phyloP scores from a whole-genome alignment of 2,329 filamentous ascomycete genomes.

The Sarocladium kiliense region DNA sequence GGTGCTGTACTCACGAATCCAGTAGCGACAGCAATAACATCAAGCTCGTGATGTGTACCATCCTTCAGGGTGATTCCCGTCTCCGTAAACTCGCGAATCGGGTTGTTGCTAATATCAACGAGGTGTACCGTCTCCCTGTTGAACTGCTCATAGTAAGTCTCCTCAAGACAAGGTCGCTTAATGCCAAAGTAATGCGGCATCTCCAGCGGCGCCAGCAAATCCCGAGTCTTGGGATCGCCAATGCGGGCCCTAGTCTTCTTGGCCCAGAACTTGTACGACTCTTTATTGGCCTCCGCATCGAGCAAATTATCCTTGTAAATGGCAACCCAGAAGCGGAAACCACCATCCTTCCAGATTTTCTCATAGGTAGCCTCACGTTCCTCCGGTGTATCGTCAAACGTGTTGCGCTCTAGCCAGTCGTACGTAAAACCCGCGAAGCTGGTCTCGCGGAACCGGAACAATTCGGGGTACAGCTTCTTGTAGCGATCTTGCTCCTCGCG shows the following conservation, averaged over 20 bases:
- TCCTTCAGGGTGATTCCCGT: constrained; percentile 34
- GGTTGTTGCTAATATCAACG: constrained; percentile 34
- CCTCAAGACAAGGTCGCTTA: constrained; percentile 42
- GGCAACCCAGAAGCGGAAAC: constrained; percentile 50
- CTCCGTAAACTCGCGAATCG: constrained; percentile 34
- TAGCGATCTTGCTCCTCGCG: constrained; percentile 32
- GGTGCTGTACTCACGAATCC: constrained; percentile 41
- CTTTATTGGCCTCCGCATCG: constrained; percentile 41
- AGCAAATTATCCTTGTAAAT: constrained; percentile 48
- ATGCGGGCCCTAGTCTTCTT: constrained; percentile 46
- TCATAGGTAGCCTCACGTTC: constrained; percentile 45
- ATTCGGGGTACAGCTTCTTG: constrained; percentile 39
- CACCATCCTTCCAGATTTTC: constrained; percentile 43
- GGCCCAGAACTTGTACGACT: constrained; percentile 50
- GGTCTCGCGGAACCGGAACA: constrained; percentile 47
- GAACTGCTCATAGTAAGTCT: constrained; percentile 42
- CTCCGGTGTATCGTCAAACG: constrained; percentile 47
- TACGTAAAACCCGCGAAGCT: constrained; percentile 57
- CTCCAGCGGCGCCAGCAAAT: constrained; percentile 46
- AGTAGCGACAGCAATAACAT: constrained; percentile 39
- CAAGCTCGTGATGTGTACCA: constrained; percentile 36
- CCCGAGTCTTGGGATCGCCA: constrained; percentile 39
- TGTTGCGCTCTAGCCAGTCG: constrained; percentile 47
- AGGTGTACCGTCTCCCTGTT: constrained; percentile 37
- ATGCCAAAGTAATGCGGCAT: constrained; percentile 50